Conservation (phyloP, 2,329 filamentous ascomycete genomes). For the Neospermospora avenae region DNA sequence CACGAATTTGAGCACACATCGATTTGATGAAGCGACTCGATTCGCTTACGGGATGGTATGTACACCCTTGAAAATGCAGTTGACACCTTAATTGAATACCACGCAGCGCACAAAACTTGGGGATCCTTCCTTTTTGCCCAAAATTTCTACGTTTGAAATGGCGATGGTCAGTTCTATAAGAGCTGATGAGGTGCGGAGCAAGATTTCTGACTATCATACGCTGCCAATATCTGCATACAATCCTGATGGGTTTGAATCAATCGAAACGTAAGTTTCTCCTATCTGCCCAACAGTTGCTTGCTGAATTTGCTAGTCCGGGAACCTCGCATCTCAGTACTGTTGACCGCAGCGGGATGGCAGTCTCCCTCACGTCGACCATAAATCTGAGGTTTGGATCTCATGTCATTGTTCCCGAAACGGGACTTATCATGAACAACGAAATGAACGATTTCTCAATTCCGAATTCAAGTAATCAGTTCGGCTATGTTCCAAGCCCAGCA, state of each 20-base stretch:
- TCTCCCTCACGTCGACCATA: slow-evolving; percentile 81
- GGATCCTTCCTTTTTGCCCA: slow-evolving; percentile 72
- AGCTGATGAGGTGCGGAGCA: slow-evolving; percentile 56
- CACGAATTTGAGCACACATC: slow-evolving; percentile 67
- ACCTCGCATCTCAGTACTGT: slow-evolving; percentile 72
- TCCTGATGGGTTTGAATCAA: slow-evolving; percentile 60
- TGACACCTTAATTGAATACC: too few species aligned
- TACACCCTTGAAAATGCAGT: too few species aligned
- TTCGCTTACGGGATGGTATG: slow-evolving; percentile 88
- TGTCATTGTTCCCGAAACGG: slow-evolving; percentile 76
- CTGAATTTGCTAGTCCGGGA: too few species aligned
- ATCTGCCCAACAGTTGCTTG: too few species aligned
- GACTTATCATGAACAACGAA: slow-evolving; percentile 59
- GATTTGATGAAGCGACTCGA: slow-evolving; percentile 82
- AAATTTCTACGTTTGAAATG: slow-evolving; percentile 60
- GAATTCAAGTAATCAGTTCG: slow-evolving; percentile 72
- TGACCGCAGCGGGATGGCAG: slow-evolving; percentile 70
- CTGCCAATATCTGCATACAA: slow-evolving; percentile 73
- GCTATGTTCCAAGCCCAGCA: slow-evolving; percentile 72
- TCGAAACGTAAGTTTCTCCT: too few species aligned
- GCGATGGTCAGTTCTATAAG: slow-evolving; percentile 62
- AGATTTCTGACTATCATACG: slow-evolving; percentile 70
- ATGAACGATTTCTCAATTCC: slow-evolving; percentile 87
- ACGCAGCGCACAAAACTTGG: too few species aligned
- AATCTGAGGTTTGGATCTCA: slow-evolving; percentile 82